Evolutionary conservation across 2,329 filamentous ascomycete genomes (phyloP).

Genomic region (Zymoseptoria tritici): DNA sequence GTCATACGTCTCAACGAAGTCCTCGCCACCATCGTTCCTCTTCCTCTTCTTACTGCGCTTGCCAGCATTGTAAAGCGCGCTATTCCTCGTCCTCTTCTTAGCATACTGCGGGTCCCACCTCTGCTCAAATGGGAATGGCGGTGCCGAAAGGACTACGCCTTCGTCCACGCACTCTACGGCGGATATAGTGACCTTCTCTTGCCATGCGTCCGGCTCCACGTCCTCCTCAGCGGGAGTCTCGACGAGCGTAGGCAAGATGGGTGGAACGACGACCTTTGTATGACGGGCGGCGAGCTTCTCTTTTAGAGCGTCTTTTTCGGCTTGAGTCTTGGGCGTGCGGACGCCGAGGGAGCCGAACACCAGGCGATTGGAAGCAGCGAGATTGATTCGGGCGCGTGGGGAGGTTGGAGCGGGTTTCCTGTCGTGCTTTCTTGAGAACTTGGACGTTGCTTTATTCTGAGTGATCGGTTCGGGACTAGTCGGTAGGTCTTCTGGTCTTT

Average conservation of each 20-base stretch:
- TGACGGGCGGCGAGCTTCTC: constrained; percentile 39
- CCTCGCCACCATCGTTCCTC: constrained; percentile 30
- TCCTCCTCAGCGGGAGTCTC: constrained; percentile 20
- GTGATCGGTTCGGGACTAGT: neutral
- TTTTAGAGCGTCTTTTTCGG: constrained; percentile 58
- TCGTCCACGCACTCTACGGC: constrained; percentile 81
- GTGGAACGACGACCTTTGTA: constrained; percentile 8
- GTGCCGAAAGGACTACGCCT: constrained; percentile 59
- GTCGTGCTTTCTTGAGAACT: neutral
- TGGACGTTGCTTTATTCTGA: neutral
- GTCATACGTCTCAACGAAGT: constrained; percentile 32
- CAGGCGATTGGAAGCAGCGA: constrained; percentile 59
- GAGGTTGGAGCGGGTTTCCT: neutral
- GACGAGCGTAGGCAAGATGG: constrained; percentile 9
- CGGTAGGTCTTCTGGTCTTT: neutral
- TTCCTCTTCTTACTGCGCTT: constrained; percentile 48
- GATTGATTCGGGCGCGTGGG: constrained; percentile 42
- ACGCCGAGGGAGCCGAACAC: constrained; percentile 67
- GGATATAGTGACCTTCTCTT: constrained; percentile 61
- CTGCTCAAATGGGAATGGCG: constrained; percentile 84
- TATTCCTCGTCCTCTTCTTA: constrained; percentile 32
- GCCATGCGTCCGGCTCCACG: constrained; percentile 60
- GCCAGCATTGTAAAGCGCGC: constrained; percentile 32
- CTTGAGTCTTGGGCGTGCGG: constrained; percentile 59
- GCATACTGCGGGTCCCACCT: constrained; percentile 69